phyloP scores from a whole-genome alignment of 1,284 basidiomycete genomes.

The Dichomitus squalens region DNA sequence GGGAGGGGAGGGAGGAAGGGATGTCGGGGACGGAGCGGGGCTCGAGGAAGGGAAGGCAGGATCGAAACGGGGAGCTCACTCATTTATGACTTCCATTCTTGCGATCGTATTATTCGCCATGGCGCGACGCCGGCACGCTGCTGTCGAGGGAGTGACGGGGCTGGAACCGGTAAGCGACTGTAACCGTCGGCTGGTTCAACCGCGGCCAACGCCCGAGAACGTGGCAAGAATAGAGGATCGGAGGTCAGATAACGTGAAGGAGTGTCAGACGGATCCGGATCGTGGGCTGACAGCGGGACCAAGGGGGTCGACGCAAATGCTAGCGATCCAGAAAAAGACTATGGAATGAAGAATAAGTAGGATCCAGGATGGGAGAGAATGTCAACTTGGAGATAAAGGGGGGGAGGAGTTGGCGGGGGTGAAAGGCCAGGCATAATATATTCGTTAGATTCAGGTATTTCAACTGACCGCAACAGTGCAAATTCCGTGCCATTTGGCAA shows the following conservation, averaged over 20 bases:
- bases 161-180: background rate
- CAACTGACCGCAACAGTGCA: too few species aligned
- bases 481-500: too few species aligned
- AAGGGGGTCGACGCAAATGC: too few species aligned
- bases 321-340: background rate
- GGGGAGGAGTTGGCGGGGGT: too few species aligned
- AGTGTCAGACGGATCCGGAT: background rate
- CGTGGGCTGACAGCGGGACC: background rate
- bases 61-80: background rate
- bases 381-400: too few species aligned
- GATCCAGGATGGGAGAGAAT: too few species aligned
- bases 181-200: background rate
- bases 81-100: conserved; percentile 1
- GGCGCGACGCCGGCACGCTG: background rate
- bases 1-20: background rate
- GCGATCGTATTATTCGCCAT: background rate
- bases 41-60: background rate
- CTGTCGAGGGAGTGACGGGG: background rate
- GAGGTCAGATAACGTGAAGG: background rate
- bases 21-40: too few species aligned
- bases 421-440: too few species aligned
- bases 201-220: background rate
- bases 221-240: conserved; percentile 1
- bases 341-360: too few species aligned
- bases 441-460: too few species aligned